Percentiles rank a stretch among this genome's conserved stretches.
These are phyloP conservation scores for Podaxis sp. DNA, from an alignment of 768 basidiomycete species.

Conservation along the genomic window DNA sequence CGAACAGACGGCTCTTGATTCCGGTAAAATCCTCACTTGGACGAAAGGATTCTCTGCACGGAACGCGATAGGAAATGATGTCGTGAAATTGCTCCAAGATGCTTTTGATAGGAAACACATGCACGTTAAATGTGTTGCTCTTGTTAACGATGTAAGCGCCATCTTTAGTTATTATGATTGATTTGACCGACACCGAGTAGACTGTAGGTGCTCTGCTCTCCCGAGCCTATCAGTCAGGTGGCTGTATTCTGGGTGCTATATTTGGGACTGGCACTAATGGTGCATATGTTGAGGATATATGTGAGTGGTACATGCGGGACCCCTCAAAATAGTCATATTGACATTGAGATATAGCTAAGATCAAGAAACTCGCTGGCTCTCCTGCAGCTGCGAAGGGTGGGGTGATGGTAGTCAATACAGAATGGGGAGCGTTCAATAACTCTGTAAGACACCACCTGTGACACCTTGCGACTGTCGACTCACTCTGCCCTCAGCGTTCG, in stretches of 20 bases:
- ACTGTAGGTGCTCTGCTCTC: conserved; percentile 95
- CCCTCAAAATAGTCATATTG: background rate
- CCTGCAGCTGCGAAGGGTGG: conserved; percentile 58
- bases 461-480: background rate
- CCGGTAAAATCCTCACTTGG: conserved; percentile 90
- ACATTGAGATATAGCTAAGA: conserved; percentile 43
- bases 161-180: background rate
- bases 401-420: conserved; percentile 93
- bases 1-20: conserved; percentile 89
- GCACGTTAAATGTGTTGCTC: conserved; percentile 85
- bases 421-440: conserved; percentile 99
- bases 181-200: conserved; percentile 33
- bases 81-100: conserved; percentile 86
- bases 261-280: conserved; percentile 99
- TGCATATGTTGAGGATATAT: conserved; percentile 87
- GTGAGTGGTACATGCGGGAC: conserved; percentile 24
- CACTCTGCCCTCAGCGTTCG: conserved; percentile 49
- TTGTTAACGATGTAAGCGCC: conserved; percentile 84
- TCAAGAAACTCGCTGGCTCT: conserved; percentile 75
- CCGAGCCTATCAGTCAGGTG: conserved; percentile 89
- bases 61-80: conserved; percentile 85
- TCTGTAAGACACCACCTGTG: conserved; percentile 43
- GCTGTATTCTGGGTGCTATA: conserved; percentile 84
- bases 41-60: conserved; percentile 95
- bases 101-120: conserved; percentile 91